Base-by-base conservation (phyloP, 2,329 filamentous ascomycete genomes). In the Catunica adiposa region DNA sequence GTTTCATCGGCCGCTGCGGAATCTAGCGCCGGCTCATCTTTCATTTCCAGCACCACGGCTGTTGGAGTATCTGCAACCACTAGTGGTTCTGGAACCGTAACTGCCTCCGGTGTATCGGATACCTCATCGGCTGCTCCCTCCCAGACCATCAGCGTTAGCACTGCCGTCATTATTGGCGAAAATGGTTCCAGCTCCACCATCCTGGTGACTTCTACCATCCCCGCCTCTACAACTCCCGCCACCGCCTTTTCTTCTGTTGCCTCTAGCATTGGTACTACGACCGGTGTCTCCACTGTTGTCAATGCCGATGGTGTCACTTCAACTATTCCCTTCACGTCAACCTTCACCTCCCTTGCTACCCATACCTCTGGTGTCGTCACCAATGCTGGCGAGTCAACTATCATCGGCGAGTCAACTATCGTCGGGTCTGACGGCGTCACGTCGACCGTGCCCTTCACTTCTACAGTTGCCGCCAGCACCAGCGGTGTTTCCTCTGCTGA, bases 81-180 rank as follows among this genome's bases (percentile, higher is more conserved):
- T 34, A 72, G 67, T 37, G 20, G 11, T 15, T 17, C 29, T 29
- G n/a, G n/a, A n/a, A n/a, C n/a, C n/a, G n/a, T n/a, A n/a, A n/a
- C n/a, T n/a, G n/a, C n/a, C n/a, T n/a, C n/a, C n/a, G n/a, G n/a
- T n/a, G n/a, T n/a, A n/a, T 20, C 17, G 2, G 22, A 2, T 51
- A 17, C 20, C 23, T 17, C 23, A 9, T 29, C 48, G 5, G n/a
- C 14, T 29, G 22, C 23, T 31, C n/a, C 22, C 23, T 14, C 29
- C 9, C n/a, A 17, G 14, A 51, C 26, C 15, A 29, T 25, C 20
- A 31, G 23, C 20, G 48, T 51, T 31, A 31, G 48, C 17, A n/a
- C 2, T 17, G n/a, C 40, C n/a, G 40, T 44, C 23, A 51, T 31
- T 11, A 29, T 51, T 25, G 29, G 23, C 25, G 15, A 15, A 7